A percentile compares a stretch with the other conserved stretches of the same genome.
Evolutionary conservation across 148 eudicot species (phyloP).

Genomic region (Spergularia bocconei): DNA sequence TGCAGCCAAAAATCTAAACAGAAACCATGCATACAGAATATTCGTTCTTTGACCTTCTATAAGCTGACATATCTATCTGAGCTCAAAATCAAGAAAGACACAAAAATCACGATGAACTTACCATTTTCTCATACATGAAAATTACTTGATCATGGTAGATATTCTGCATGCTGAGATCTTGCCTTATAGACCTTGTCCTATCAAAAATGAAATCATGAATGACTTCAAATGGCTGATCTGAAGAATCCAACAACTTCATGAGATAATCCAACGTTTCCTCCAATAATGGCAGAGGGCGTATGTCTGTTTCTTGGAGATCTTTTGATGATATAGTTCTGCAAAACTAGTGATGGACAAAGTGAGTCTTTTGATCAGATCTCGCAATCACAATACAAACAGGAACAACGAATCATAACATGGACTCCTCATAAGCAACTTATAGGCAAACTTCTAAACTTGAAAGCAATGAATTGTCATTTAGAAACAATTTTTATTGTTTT

Average conservation of each 20-base stretch:
- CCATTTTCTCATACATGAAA: slow-evolving; percentile 83
- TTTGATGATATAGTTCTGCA: slow-evolving; percentile 91
- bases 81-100: background rate
- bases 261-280: slow-evolving; percentile 79
- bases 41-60: background rate
- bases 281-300: slow-evolving; percentile 74
- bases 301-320: slow-evolving; percentile 55
- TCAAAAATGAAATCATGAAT: slow-evolving; percentile 91
- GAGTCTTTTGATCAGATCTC: slow-evolving; percentile 2
- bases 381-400: slow-evolving; percentile 1
- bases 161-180: slow-evolving; percentile 92
- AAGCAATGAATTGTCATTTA: background rate
- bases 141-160: slow-evolving; percentile 49
- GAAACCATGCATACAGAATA: background rate
- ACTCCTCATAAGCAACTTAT: too few species aligned
- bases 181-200: slow-evolving; percentile 92
- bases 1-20: too few species aligned
- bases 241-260: slow-evolving; percentile 55
- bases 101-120: slow-evolving; percentile 25
- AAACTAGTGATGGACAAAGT: slow-evolving; percentile 48
- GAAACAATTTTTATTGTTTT: background rate
- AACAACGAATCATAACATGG: too few species aligned
- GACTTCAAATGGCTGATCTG: slow-evolving; percentile 66
- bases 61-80: background rate
- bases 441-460: background rate